A percentile compares a stretch with the other conserved stretches of the same genome.
These are phyloP conservation scores for Capronia coronata DNA, from an alignment of 2,329 filamentous ascomycete species.

Conservation along the genomic window DNA sequence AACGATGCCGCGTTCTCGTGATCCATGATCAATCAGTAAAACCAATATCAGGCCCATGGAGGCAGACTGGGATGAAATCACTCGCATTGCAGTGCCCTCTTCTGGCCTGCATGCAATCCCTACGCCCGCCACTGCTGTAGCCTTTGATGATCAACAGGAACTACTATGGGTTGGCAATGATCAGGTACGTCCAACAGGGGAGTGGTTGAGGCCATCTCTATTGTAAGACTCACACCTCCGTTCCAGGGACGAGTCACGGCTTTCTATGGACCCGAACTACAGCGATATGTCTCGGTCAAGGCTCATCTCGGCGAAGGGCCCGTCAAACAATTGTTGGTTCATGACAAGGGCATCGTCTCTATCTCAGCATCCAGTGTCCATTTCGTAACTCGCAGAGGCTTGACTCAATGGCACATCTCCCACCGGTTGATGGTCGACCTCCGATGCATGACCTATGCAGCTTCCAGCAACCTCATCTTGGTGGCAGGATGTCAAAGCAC, in stretches of 20 bases:
- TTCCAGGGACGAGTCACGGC: slow-evolving; percentile 76
- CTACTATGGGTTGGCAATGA: slow-evolving; percentile 90
- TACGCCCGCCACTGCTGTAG: slow-evolving; percentile 69
- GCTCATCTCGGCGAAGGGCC: slow-evolving; percentile 70
- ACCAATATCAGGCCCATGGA: slow-evolving; percentile 35
- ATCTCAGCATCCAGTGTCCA: slow-evolving; percentile 78
- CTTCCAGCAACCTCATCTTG: slow-evolving; percentile 75
- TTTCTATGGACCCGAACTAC: slow-evolving; percentile 77
- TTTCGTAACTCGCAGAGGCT: slow-evolving; percentile 74
- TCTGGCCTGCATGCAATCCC: slow-evolving; percentile 63
- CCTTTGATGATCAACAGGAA: slow-evolving; percentile 84
- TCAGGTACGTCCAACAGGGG: slow-evolving; percentile 58
- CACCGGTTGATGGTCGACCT: slow-evolving; percentile 76
- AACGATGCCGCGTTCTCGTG: slow-evolving; percentile 17
- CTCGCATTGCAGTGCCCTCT: slow-evolving; percentile 73
- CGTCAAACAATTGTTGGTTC: slow-evolving; percentile 83
- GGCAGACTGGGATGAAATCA: slow-evolving; percentile 57
- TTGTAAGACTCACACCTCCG: slow-evolving; percentile 4
- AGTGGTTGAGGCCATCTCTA: neutral
- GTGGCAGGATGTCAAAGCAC: slow-evolving; percentile 78
- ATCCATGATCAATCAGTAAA: slow-evolving; percentile 6
- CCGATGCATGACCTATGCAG: slow-evolving; percentile 91
- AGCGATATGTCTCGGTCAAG: slow-evolving; percentile 84
- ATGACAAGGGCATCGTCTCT: slow-evolving; percentile 83
- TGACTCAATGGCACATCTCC: slow-evolving; percentile 81